Percentiles rank a stretch among this genome's conserved stretches.
Evolutionary conservation across 2,329 filamentous ascomycete species (phyloP).

Genomic region (Cladosporium sp.): DNA sequence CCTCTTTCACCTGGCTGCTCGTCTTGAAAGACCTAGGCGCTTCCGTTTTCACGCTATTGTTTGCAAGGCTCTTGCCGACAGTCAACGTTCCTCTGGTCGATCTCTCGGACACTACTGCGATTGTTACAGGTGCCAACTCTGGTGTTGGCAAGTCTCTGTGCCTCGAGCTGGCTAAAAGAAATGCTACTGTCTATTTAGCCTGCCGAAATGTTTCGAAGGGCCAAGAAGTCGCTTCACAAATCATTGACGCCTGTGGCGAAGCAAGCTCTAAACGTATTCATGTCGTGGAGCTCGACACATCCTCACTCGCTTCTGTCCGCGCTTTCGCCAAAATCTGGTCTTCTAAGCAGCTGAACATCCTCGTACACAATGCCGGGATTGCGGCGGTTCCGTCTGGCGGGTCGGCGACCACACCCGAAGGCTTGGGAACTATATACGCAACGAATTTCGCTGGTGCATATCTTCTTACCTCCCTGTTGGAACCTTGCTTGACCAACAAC

Average conservation of each 20-base stretch:
- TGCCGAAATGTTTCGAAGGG: constrained; percentile 19
- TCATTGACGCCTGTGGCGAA: constrained; percentile 5
- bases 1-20: neutral
- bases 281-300: constrained; percentile 27
- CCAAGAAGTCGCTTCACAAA: constrained; percentile 15
- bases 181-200: constrained; percentile 21
- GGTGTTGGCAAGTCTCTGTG: constrained; percentile 26
- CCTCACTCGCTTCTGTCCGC: constrained; percentile 22
- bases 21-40: neutral
- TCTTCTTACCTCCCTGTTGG: constrained; percentile 28
- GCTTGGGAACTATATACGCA: constrained; percentile 25
- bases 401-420: constrained; percentile 25
- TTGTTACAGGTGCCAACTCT: constrained; percentile 28
- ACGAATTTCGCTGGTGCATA: constrained; percentile 31
- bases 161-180: constrained; percentile 18
- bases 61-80: neutral
- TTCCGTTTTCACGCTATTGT: neutral
- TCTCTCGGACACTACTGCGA: constrained; percentile 22
- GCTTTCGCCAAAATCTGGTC: constrained; percentile 30
- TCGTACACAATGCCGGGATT: constrained; percentile 43
- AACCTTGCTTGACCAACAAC: constrained; percentile 19
- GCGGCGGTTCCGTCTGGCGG: constrained; percentile 21
- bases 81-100: neutral
- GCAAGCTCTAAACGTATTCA: constrained; percentile 29
- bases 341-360: constrained; percentile 39